These are phyloP conservation scores for Aechmea fasciata DNA, from an alignment of 176 grass and related monocot genomes.

Conservation along the genomic window DNA sequence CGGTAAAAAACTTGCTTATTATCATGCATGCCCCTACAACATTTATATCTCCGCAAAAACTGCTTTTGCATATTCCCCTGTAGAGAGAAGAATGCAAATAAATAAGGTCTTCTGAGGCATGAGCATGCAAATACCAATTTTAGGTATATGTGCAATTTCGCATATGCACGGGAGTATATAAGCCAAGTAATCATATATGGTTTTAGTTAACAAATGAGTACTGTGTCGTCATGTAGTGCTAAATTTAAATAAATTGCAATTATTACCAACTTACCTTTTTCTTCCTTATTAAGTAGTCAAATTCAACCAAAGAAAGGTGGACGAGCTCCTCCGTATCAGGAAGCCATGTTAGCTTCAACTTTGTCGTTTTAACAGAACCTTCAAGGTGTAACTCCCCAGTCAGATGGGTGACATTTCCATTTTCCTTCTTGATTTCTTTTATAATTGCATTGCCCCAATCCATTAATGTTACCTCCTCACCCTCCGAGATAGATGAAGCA, in stretches of 20 bases:
- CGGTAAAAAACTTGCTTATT: too few species aligned
- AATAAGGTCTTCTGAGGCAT: too few species aligned
- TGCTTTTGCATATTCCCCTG: too few species aligned
- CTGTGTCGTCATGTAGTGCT: background rate
- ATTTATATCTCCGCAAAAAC: too few species aligned
- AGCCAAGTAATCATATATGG: too few species aligned
- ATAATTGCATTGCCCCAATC: constrained; percentile 95
- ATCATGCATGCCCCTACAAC: too few species aligned
- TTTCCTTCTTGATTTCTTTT: constrained; percentile 70
- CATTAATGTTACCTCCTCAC: constrained; percentile 92
- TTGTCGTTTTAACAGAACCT: constrained; percentile 80
- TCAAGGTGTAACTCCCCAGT: constrained; percentile 78
- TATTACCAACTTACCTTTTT: constrained; percentile 55
- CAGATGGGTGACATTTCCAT: constrained; percentile 50
- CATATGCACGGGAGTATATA: too few species aligned
- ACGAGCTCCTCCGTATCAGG: constrained; percentile 72
- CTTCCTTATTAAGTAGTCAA: constrained; percentile 89
- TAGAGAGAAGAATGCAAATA: too few species aligned
- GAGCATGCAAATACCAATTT: too few species aligned
- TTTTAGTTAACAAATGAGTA: too few species aligned
- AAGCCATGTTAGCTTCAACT: constrained; percentile 88
- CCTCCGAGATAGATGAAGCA: constrained; percentile 41
- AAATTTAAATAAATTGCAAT: background rate
- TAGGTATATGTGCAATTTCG: too few species aligned
- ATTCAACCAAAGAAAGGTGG: constrained; percentile 61